Conservation (phyloP, 169 alveolate genomes). For the Amoebophrya sp. region DNA sequence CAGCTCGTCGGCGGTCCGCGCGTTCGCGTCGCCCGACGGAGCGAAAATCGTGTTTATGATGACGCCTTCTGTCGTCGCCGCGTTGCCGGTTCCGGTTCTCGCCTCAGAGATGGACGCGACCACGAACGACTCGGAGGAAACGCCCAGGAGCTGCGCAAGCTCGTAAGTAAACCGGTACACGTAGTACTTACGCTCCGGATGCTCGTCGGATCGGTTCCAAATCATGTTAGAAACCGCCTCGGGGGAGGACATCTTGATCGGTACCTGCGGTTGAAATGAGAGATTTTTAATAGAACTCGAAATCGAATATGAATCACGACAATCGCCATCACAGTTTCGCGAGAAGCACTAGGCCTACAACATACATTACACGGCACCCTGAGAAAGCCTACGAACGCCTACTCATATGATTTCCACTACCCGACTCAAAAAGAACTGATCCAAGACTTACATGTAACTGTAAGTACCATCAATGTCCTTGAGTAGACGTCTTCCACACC, state of each 20-base stretch:
- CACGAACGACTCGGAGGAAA: not conserved
- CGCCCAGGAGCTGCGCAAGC: conserved; percentile 12
- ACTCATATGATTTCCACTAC: too few relatives aligned
- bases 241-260: conserved; percentile 6
- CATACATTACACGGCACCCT: too few relatives aligned
- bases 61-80: not conserved
- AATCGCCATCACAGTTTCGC: too few relatives aligned
- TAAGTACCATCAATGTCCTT: not conserved
- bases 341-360: too few relatives aligned
- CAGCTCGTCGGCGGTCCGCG: conserved; percentile 2
- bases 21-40: not conserved
- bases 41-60: conserved; percentile 1
- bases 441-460: too few relatives aligned
- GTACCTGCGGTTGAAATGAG: not conserved
- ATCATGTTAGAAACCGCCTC: conserved; percentile 4
- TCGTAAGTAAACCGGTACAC: not conserved
- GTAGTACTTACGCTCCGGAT: conserved; percentile 14
- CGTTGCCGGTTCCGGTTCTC: not conserved
- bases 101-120: not conserved
- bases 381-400: too few relatives aligned
- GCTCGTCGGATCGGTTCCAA: not conserved
- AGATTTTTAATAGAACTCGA: too few relatives aligned
- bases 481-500: not conserved
- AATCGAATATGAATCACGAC: too few relatives aligned
- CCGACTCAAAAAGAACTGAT: too few relatives aligned